These are phyloP conservation scores for Lolium rigidum DNA, from an alignment of 176 grass and related monocot genomes.

Conservation along the genomic window DNA sequence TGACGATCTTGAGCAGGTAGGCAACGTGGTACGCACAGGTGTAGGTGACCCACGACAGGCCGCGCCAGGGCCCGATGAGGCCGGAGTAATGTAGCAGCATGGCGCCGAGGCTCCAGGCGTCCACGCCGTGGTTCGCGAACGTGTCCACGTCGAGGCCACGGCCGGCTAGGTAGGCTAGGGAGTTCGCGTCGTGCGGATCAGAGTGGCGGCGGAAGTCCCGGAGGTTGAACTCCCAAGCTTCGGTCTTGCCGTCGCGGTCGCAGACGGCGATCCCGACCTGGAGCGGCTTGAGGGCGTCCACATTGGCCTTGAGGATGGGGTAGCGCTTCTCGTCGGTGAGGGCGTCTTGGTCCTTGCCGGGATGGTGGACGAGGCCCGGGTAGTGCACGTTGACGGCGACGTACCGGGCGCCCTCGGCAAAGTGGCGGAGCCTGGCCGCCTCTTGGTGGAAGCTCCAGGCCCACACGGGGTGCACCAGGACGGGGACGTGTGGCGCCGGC, in stretches of 20 bases:
- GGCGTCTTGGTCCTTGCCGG: not conserved
- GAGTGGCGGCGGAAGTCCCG: not conserved
- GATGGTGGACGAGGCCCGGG: conserved; percentile 20
- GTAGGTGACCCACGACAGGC: not conserved
- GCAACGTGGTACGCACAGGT: conserved; percentile 15
- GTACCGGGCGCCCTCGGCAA: not conserved
- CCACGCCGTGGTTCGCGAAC: conserved; percentile 5
- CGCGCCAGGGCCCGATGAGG: not conserved
- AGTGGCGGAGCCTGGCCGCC: not conserved
- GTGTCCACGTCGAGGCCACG: conserved; percentile 4
- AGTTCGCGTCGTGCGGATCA: not conserved
- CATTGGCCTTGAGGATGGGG: conserved; percentile 13
- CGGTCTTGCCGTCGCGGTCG: not conserved
- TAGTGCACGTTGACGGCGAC: not conserved
- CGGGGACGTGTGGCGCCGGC: not conserved
- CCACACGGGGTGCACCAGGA: not conserved
- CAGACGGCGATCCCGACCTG: not conserved
- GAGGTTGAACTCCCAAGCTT: not conserved
- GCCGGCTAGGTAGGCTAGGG: not conserved
- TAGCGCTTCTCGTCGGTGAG: conserved; percentile 10
- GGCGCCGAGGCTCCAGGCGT: not conserved
- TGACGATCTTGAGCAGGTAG: conserved; percentile 22
- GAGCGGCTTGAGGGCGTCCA: conserved; percentile 1
- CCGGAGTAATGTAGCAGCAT: not conserved
- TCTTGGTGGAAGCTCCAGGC: not conserved